Evolutionary conservation across 2,329 filamentous ascomycete species (phyloP).

Genomic region (Trichoderma asperellum): DNA sequence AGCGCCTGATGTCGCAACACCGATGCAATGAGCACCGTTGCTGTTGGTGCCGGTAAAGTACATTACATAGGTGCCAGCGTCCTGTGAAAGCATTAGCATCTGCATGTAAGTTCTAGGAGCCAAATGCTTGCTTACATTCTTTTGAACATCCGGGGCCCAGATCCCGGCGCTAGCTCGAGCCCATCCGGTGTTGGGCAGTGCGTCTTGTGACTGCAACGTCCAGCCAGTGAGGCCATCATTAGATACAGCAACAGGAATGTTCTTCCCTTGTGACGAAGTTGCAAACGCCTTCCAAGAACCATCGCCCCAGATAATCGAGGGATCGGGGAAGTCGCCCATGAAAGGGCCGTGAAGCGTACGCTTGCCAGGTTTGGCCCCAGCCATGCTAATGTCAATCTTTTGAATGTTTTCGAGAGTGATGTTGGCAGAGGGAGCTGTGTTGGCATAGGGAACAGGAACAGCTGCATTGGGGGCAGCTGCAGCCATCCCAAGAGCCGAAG

Average conservation of each 20-base stretch:
- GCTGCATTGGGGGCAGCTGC: neutral
- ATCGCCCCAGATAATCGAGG: neutral
- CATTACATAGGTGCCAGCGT: neutral
- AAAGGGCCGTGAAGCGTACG: neutral
- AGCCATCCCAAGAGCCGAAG: neutral
- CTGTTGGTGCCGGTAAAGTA: neutral
- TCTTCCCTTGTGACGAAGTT: neutral
- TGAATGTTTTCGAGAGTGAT: neutral
- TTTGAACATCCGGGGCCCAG: neutral
- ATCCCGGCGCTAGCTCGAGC: neutral
- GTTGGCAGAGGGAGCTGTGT: neutral
- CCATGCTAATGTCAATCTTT: neutral
- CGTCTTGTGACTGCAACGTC: neutral
- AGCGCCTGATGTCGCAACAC: neutral
- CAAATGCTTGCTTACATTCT: neutral
- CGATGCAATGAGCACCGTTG: neutral
- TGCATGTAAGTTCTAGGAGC: too few species aligned
- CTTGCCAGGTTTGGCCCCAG: neutral
- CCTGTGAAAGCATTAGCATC: neutral
- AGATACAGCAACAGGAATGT: neutral
- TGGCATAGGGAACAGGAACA: neutral
- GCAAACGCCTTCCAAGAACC: neutral
- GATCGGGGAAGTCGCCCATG: neutral
- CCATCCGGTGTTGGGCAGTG: neutral
- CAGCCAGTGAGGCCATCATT: neutral